These are phyloP conservation scores for Euryodendron excelsum DNA, from an alignment of 148 eudicot genomes.

Conservation along the genomic window DNA sequence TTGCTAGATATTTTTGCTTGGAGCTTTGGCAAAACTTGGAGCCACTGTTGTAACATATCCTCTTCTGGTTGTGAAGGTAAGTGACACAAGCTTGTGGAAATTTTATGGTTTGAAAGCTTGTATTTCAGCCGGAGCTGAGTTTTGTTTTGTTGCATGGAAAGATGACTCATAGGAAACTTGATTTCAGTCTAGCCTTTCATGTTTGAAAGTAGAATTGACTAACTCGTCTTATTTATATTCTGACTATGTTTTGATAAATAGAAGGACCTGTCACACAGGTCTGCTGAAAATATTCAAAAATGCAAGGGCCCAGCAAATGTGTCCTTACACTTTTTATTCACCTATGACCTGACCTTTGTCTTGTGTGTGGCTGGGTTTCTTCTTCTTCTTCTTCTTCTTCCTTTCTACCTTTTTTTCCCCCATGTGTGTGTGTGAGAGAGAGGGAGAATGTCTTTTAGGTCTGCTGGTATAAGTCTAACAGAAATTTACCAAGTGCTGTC, in stretches of 20 bases:
- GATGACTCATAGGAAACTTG: background rate
- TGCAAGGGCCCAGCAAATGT: background rate
- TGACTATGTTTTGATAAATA: background rate
- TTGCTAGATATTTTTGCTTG: conserved; percentile 78
- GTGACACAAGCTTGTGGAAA: conserved; percentile 12
- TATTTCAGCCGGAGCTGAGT: background rate
- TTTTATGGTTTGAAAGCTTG: background rate
- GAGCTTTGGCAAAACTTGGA: conserved; percentile 97
- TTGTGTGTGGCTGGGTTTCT: background rate
- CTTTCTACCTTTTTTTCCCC: too few relatives aligned
- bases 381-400: background rate
- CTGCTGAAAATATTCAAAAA: background rate
- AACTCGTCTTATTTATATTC: background rate
- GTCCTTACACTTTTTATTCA: background rate
- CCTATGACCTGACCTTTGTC: background rate
- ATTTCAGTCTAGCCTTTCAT: background rate
- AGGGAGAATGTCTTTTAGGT: background rate
- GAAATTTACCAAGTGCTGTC: background rate
- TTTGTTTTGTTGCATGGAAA: background rate
- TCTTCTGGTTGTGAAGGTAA: conserved; percentile 88
- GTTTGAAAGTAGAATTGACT: background rate
- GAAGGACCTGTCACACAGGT: background rate
- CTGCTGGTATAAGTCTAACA: background rate
- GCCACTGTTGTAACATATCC: conserved; percentile 98
- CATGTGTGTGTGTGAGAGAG: background rate